Base-by-base conservation (phyloP, 805 yeast species). In the Sugiyamaella floridensis region DNA sequence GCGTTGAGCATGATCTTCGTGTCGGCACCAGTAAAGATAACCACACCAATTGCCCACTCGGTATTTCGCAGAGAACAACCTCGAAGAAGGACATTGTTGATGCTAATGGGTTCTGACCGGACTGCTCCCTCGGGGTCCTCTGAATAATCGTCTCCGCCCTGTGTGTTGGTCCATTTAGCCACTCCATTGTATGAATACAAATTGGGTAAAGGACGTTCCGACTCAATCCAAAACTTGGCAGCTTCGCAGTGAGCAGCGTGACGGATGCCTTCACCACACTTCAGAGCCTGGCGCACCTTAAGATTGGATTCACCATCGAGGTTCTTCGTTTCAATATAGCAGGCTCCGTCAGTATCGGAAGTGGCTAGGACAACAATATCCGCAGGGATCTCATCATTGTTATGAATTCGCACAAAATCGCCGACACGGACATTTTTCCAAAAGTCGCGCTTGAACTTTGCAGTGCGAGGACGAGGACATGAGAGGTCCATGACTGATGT, bases 341-440 rank as follows among this genome's bases (percentile, higher is more conserved):
- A 83, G 49, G 83, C 80, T 54, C 81, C 82, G 59, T 87, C 95
- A 4, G 78, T 78, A 60, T 82, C 88, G 22, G 87, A 81, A 0
- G 92, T 82, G 7, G 89, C 75, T 26, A 86, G 69, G 19, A 86
- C 76, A 16, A 83, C 71, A 37, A 86, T 67, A 67, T 86, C 95
- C 28, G 90, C 95, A 1, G 95, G 95, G 43, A 86, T 77, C 64
- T 83, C 86, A 58, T 85, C 90, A 66, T 86, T 82, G 58, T 81
- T 80, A 53, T 82, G 73, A 18, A 86, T 75, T 51, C 89, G 75
- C 32, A 86, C 73, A 55, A 85, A 71, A 63, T 87, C 95, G 43
- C 95, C 95, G 18, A 86, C 93, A 49, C 76, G 76, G 29, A 86
- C 83, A 57, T 79, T 81, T 65, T 86, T 86, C 95, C 95, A 86